These are phyloP conservation scores for Rhododendron kiyosumense DNA, from an alignment of 148 eudicot genomes.

Conservation along the genomic window DNA sequence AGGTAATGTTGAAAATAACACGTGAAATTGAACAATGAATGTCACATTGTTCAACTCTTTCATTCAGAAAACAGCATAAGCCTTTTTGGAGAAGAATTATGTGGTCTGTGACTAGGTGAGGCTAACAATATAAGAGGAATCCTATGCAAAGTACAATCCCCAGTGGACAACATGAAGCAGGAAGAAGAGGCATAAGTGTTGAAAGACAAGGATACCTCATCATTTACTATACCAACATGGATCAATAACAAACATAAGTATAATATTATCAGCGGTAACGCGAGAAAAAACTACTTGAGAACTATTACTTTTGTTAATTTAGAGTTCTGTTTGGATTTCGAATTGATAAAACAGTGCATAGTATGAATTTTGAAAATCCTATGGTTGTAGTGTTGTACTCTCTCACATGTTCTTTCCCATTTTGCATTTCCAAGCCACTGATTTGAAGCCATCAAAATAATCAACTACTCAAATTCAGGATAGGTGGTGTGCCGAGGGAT, in stretches of 20 bases:
- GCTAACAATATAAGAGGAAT: background rate
- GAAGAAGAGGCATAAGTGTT: conserved; percentile 4
- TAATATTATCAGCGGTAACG: background rate
- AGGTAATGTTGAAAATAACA: background rate
- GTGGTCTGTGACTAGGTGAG: background rate
- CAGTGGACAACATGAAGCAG: background rate
- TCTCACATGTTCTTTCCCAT: background rate
- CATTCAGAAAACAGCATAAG: background rate
- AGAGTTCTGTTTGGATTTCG: background rate
- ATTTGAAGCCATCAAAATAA: background rate
- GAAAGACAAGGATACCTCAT: conserved; percentile 3
- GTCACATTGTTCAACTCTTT: background rate
- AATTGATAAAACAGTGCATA: background rate
- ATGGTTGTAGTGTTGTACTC: background rate
- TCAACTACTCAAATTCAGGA: background rate
- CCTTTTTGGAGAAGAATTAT: background rate
- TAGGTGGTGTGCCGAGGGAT: background rate
- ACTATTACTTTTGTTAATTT: background rate
- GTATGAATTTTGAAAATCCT: background rate
- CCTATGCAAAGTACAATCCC: background rate
- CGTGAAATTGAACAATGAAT: conserved; percentile 7
- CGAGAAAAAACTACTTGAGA: background rate
- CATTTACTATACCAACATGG: background rate
- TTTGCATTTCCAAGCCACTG: background rate
- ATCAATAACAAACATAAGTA: background rate